Evolutionary conservation across 441 rosid species (phyloP), one percentile per base, ranked within the genome.

Genomic region (Populus hybrid): DNA sequence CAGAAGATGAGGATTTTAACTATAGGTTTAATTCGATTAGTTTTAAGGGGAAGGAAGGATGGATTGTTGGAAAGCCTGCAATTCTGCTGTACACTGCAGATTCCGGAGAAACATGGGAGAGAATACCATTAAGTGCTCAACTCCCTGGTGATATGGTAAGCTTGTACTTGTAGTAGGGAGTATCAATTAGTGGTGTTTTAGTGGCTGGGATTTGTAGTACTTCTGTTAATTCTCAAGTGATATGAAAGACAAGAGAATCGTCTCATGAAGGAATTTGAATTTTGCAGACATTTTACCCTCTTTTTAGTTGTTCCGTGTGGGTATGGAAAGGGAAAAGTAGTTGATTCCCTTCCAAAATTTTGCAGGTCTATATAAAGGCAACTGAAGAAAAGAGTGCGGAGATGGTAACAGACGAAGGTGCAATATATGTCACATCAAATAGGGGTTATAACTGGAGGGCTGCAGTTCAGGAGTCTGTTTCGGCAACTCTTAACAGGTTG

Each of bases 401-500:
- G 84, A 92, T 95, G 98, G 98, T 93, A 69, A 95, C 98, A 0
- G 97, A 95, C 79, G 82, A 95, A 87, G 99, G 99, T 81, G 98
- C 99, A 73, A 95, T 93, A 34, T 95, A 93, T 85, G 75, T 90
- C 82, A 95, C 99, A 50, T 88, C 99, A 9, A 95, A 93, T 81
- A 88, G 80, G 80, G 98, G 99, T 26, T 93, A 91, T 80, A 95
- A 95, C 83, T 91, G 97, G 99, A 95, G 82, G 84, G 98, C 99
- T 71, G 97, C 97, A 50, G 92, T 93, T 79, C 97, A 95, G 80
- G 99, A 95, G 85, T 90, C 95, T 46, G 97, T 93, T 16, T 95
- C 97, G n/a, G 97, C 99, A 74, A 95, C 99, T 35, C 95, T 93
- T 71, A 95, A 95, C 83, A 93, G 99, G 99, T 95, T 89, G 93